Base-by-base conservation (phyloP, 352 stramenopile species). In the Peronosclerospora sorghi region DNA sequence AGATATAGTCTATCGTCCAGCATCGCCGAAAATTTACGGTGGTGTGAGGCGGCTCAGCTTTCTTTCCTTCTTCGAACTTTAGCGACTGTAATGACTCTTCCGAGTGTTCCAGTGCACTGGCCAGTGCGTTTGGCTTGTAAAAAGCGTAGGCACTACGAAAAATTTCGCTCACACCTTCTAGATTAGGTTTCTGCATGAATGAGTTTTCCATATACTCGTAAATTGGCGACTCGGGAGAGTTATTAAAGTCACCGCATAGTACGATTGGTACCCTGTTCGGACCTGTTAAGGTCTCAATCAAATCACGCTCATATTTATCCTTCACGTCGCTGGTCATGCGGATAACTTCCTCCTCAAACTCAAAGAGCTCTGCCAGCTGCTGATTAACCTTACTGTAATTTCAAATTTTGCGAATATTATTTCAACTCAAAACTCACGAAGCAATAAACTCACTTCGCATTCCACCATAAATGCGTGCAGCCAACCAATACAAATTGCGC, bases 1-100 rank as follows among this genome's bases (percentile, higher is more conserved):
- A 93, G 29, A 93, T 87, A 56, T 90, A 93, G 55, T 93, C 80
- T 57, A 93, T 89, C 32, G 80, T 86, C 78, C 78, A 90, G 64
- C 80, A 93, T 14, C 80, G 71, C 20, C 78, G 74, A 35, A 69
- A 93, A 48, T 93, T 93, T 30, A 90, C 80, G 0, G 80, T 93
- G 8, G 80, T 93, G 52, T 93, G 80, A 9, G 71, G 73, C 9
- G 80, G 80, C 37, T 93, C 80, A 15, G 73, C 60, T 28, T 76
- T 79, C 43, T 71, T 70, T 2, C 55, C 62, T 20, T 68, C 53
- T 36, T 64, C 52, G 6, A 69, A 41, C 32, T 64, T 54, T 29
- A 67, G 37, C 20, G 48, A 58, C 23, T 50, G 26, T 21, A 70
- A 30, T 23, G 46, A 46, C 20, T 59, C 39, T 8, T 62, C 41